A percentile compares a stretch with the other conserved stretches of the same genome.
phyloP scores from a whole-genome alignment of 768 basidiomycete species.

The Kwoniella sp. region DNA sequence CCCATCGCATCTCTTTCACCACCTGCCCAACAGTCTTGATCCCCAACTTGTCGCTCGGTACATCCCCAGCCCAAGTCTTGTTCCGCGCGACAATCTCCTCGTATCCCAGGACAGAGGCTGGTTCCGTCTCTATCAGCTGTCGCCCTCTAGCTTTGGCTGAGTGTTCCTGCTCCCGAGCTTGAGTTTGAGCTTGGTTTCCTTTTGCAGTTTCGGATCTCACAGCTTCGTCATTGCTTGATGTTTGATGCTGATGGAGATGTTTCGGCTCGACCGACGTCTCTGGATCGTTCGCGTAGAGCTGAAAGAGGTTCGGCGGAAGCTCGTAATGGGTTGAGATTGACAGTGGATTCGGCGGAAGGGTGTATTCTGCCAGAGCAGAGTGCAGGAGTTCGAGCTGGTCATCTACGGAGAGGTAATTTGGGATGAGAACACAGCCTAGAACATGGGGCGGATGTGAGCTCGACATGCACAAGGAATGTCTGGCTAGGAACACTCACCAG shows the following conservation, averaged over 20 bases:
- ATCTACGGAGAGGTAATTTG: constrained; percentile 66
- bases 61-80: constrained; percentile 63
- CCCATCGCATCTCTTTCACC: constrained; percentile 82
- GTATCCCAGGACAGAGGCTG: constrained; percentile 67
- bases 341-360: constrained; percentile 78
- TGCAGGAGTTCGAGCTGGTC: constrained; percentile 71
- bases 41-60: constrained; percentile 66
- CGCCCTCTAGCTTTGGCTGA: constrained; percentile 58
- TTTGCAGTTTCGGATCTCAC: too few species aligned
- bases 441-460: not conserved
- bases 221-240: too few species aligned
- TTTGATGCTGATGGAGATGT: constrained; percentile 6
- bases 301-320: constrained; percentile 81
- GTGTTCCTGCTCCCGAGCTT: not conserved
- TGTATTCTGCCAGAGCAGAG: constrained; percentile 76
- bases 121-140: constrained; percentile 69
- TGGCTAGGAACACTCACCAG: constrained; percentile 30
- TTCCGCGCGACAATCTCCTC: constrained; percentile 62
- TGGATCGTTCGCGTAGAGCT: constrained; percentile 55
- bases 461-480: not conserved
- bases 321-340: constrained; percentile 85
- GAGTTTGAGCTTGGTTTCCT: too few species aligned
- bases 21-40: constrained; percentile 64
- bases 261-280: constrained; percentile 36
- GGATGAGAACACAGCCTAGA: constrained; percentile 80